Percentiles rank a stretch among this genome's conserved stretches.
phyloP scores from a whole-genome alignment of 495 filamentous ascomycete species.

The Tetracladium setigerum region DNA sequence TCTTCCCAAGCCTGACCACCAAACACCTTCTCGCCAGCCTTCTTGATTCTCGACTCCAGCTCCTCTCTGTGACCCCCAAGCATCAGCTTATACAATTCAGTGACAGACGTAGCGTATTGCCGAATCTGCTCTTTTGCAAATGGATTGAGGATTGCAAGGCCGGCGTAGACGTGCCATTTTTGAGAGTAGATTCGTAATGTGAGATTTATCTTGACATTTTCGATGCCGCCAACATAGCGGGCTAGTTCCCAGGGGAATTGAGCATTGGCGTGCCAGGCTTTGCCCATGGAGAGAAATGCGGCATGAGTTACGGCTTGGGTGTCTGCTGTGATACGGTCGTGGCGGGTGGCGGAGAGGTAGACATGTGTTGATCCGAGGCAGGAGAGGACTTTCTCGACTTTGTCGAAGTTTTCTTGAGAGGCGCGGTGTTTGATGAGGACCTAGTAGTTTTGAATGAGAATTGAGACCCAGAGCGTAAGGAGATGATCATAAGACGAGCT shows the following conservation, averaged over 20 bases:
- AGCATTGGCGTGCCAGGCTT: conserved; percentile 85
- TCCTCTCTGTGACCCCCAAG: conserved; percentile 74
- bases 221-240: conserved; percentile 91
- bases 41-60: conserved; percentile 69
- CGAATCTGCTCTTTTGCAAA: conserved; percentile 84
- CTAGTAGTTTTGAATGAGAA: conserved; percentile 23
- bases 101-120: conserved; percentile 88
- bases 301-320: conserved; percentile 97
- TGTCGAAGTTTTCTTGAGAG: conserved; percentile 62
- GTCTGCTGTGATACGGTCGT: conserved; percentile 96
- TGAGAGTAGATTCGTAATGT: conserved; percentile 95
- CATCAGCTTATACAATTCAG: conserved; percentile 95
- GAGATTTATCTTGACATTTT: conserved; percentile 99
- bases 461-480: conserved; percentile 1
- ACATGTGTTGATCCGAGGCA: conserved; percentile 80
- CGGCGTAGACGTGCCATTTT: conserved; percentile 99
- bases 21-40: conserved; percentile 77
- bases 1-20: conserved; percentile 42
- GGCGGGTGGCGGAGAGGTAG: conserved; percentile 73
- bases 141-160: conserved; percentile 92
- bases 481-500: conserved; percentile 3
- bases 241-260: conserved; percentile 95
- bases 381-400: conserved; percentile 71
- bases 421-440: conserved; percentile 90
- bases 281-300: conserved; percentile 94